Evolutionary conservation across 176 grass and related monocot genomes (phyloP).

Genomic region (Oryza glaberrima): DNA sequence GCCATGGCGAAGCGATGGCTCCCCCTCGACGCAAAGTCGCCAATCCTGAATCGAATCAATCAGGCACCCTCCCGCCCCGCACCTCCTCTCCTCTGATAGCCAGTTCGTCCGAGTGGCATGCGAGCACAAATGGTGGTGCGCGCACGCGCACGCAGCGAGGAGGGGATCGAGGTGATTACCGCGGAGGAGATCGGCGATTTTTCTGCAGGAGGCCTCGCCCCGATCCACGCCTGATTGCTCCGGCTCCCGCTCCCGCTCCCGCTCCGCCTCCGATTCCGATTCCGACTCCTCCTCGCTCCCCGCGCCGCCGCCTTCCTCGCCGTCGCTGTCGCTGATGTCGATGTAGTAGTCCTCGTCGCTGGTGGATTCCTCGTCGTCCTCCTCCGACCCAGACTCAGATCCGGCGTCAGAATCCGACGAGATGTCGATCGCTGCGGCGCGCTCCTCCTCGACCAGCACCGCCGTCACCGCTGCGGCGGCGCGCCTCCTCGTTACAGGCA

Average conservation of each 20-base stretch:
- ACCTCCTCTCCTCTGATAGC: neutral
- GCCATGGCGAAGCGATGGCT: conserved; percentile 75
- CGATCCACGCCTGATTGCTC: conserved; percentile 35
- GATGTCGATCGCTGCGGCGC: conserved; percentile 41
- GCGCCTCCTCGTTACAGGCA: conserved; percentile 45
- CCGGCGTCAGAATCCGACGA: conserved; percentile 55
- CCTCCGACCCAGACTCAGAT: conserved; percentile 36
- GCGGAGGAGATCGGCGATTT: conserved; percentile 56
- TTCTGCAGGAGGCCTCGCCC: conserved; percentile 43
- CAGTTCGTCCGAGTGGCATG: neutral
- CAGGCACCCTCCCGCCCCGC: conserved; percentile 41
- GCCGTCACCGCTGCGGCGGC: neutral
- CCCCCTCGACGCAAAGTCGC: conserved; percentile 59
- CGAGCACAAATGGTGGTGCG: neutral
- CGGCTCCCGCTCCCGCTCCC: conserved; percentile 9
- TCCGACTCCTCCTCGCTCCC: conserved; percentile 34
- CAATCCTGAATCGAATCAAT: conserved; percentile 75
- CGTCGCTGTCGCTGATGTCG: conserved; percentile 43
- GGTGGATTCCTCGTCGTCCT: conserved; percentile 36
- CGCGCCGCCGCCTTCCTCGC: neutral
- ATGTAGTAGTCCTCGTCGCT: conserved; percentile 49
- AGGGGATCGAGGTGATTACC: conserved; percentile 38
- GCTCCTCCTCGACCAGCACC: neutral
- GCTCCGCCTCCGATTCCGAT: neutral
- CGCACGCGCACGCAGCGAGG: neutral